phyloP scores from a whole-genome alignment of 1,284 basidiomycete species.

The Apiotrichum veenhuisii region DNA sequence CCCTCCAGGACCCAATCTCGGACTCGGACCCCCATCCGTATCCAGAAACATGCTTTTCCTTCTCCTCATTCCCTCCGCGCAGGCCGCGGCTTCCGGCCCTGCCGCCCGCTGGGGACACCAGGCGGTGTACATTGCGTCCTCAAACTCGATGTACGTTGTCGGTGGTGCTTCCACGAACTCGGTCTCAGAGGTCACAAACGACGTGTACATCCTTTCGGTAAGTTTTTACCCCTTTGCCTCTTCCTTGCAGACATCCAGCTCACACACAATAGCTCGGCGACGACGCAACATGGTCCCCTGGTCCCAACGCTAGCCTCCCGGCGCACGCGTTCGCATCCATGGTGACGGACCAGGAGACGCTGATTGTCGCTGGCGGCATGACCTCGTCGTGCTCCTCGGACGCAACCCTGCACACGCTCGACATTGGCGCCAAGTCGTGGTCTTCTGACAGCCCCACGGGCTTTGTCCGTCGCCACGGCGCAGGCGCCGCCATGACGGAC shows the following conservation, averaged over 20 bases:
- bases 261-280: constrained; percentile 31
- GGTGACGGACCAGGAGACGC: constrained; percentile 26
- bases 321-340: constrained; percentile 47
- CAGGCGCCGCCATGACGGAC: constrained; percentile 28
- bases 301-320: constrained; percentile 36
- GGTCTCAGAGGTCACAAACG: constrained; percentile 47
- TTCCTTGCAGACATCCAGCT: background rate
- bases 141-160: constrained; percentile 45
- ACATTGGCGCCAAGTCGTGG: constrained; percentile 30
- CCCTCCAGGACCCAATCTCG: constrained; percentile 19
- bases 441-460: constrained; percentile 25
- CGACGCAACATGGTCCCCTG: constrained; percentile 26
- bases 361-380: constrained; percentile 45
- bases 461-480: constrained; percentile 37
- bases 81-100: constrained; percentile 26
- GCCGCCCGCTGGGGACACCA: constrained; percentile 48
- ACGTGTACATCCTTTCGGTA: constrained; percentile 45
- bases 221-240: no score
- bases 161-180: constrained; percentile 41
- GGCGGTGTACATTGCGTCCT: constrained; percentile 40
- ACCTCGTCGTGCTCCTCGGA: constrained; percentile 41
- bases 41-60: constrained; percentile 15
- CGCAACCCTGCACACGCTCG: constrained; percentile 38
- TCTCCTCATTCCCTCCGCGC: constrained; percentile 21
- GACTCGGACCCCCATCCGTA: no score